Evolutionary conservation across 768 basidiomycete species (phyloP).

Genomic region (Sistotremastrum suecicum): DNA sequence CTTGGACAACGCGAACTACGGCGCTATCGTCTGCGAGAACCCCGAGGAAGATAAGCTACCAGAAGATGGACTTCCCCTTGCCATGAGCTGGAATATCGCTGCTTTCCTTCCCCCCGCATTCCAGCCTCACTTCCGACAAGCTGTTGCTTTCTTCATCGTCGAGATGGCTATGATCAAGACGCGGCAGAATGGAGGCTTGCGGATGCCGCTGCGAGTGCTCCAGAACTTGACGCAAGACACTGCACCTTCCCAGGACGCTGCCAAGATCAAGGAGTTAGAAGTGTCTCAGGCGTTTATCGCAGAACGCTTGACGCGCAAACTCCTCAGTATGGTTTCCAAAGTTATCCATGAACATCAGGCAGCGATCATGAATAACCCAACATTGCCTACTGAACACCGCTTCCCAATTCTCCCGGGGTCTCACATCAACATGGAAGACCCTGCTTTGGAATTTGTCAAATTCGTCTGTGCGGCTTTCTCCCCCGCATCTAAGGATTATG

Average conservation of each 20-base stretch:
- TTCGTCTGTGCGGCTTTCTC: constrained; percentile 69
- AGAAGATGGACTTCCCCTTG: constrained; percentile 45
- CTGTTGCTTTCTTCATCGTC: constrained; percentile 72
- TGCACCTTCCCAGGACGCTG: constrained; percentile 45
- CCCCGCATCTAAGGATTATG: constrained; percentile 57
- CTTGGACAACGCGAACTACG: constrained; percentile 92
- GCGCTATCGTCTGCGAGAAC: constrained; percentile 76
- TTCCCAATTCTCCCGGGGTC: constrained; percentile 88
- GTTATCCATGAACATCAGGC: constrained; percentile 46
- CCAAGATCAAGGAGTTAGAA: constrained; percentile 57
- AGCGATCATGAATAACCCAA: constrained; percentile 42
- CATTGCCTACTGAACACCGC: constrained; percentile 38
- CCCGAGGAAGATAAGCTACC: constrained; percentile 56
- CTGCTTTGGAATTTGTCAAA: constrained; percentile 82
- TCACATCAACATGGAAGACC: constrained; percentile 63
- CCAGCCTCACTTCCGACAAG: constrained; percentile 58
- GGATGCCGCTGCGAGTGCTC: constrained; percentile 61
- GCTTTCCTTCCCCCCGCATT: constrained; percentile 76
- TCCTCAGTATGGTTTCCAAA: constrained; percentile 53
- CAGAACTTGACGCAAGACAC: constrained; percentile 50
- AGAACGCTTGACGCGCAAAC: constrained; percentile 63
- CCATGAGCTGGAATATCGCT: constrained; percentile 89
- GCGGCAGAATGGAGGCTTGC: constrained; percentile 38
- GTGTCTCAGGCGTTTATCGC: constrained; percentile 62
- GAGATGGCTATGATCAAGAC: constrained; percentile 70